Evolutionary conservation across 306 rosid species (phyloP), one percentile per base, ranked within the genome.

Genomic region (Cucumis sativus): DNA sequence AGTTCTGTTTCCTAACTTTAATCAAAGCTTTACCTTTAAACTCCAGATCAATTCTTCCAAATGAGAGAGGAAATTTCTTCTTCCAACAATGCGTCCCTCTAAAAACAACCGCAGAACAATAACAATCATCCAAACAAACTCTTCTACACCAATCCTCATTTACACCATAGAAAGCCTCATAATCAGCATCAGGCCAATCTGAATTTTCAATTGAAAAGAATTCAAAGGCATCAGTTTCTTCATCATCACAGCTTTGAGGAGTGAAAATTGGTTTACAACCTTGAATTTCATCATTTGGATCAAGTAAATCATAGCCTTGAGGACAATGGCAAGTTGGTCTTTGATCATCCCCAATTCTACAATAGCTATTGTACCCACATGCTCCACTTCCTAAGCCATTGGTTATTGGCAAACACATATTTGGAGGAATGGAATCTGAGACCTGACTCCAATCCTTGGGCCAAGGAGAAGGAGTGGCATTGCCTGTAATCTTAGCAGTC

Each of bases 31-130:
- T 87, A 47, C 5, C 33, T 0, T 0, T 8, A 1, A 12, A 10
- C 0, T 11, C 23, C 3, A 74, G 52, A 74, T 83, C 85, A 16
- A 33, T n/a, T 62, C 8, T 70, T 6, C 92, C 90, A 62, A 86
- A 88, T 17, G 84, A 79, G 47, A 88, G 88, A 28, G 95, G 96
- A 45, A 28, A 21, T 40, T 77, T 84, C 80, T 85, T 85, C 79
- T 82, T 84, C 88, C 88, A 86, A 69, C 89, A 88, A 11, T 80
- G 4, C 3, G 4, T 81, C 18, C 1, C 4, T 64, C 80, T 64
- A 73, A 77, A 86, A 62, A 79, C 61, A 7, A 81, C 87, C 59
- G 80, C 80, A 8, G 81, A 83, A 74, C 93, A 90, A 45, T 76
- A 33, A 12, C 96, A 90, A 78, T 90, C 91, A 20, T 1, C n/a